These are phyloP conservation scores for Ophiocordyceps polyrhachis-furcata DNA, from an alignment of 2,329 filamentous ascomycete species.

Conservation along the genomic window DNA sequence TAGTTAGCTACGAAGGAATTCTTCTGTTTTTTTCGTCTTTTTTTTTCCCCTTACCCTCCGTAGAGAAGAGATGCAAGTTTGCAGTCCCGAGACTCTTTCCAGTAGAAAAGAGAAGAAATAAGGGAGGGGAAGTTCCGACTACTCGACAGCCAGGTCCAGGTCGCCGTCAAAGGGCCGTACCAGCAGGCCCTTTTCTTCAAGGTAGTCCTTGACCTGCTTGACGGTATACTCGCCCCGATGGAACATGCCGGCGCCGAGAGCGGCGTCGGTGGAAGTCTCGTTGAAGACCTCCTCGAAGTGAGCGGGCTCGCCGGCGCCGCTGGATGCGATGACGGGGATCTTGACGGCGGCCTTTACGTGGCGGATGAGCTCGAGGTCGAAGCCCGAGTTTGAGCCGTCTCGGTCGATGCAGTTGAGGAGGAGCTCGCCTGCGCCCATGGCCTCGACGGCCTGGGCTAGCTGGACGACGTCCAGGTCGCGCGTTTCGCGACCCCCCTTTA, in stretches of 20 bases:
- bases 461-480: conserved; percentile 84
- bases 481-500: conserved; percentile 89
- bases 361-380: conserved; percentile 77
- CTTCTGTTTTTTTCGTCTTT: conserved; percentile 5
- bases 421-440: conserved; percentile 89
- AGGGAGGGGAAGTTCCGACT: too few species aligned
- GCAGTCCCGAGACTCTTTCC: too few species aligned
- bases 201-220: conserved; percentile 73
- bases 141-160: conserved; percentile 6
- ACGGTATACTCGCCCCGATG: conserved; percentile 92
- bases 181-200: conserved; percentile 51
- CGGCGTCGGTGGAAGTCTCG: conserved; percentile 74
- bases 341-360: conserved; percentile 74
- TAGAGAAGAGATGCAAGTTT: too few species aligned
- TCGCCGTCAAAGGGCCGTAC: conserved; percentile 62
- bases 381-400: conserved; percentile 86
- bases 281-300: conserved; percentile 88
- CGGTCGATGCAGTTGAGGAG: conserved; percentile 95
- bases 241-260: conserved; percentile 93
- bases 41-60: conserved; percentile 1
- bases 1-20: too few species aligned
- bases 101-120: too few species aligned
- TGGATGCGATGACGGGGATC: conserved; percentile 91
- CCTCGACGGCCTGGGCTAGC: conserved; percentile 74
- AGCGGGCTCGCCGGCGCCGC: conserved; percentile 68